Percentiles rank a stretch among this genome's conserved stretches.
phyloP scores from a whole-genome alignment of 805 yeast genomes.

The Kluyveromyces siamensis region DNA sequence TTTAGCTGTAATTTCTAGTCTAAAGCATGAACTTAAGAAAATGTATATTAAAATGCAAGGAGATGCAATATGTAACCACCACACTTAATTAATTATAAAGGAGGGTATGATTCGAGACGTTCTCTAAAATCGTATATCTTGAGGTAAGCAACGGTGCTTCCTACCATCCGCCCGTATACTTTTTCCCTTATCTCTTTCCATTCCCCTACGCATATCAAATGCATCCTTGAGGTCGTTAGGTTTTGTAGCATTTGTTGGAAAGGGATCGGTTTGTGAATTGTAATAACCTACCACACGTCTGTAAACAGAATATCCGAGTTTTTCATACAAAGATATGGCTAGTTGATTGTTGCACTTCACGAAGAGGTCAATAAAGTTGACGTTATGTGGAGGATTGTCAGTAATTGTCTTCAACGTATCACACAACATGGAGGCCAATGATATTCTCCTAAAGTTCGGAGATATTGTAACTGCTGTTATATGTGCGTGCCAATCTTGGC shows the following conservation, averaged over 20 bases:
- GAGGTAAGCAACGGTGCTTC: conserved; percentile 50
- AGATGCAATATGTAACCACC: background rate
- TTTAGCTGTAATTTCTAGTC: conserved; percentile 6
- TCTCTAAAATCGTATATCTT: conserved; percentile 45
- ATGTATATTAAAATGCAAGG: conserved; percentile 4
- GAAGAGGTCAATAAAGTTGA: conserved; percentile 82
- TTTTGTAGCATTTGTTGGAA: conserved; percentile 32
- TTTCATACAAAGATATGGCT: conserved; percentile 77
- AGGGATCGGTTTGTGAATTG: conserved; percentile 43
- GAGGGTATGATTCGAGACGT: background rate
- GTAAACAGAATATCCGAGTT: conserved; percentile 75
- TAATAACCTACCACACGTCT: conserved; percentile 88
- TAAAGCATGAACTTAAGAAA: conserved; percentile 1
- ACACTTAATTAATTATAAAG: background rate
- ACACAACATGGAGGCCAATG: conserved; percentile 76
- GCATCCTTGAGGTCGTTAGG: conserved; percentile 72
- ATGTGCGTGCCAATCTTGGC: conserved; percentile 89
- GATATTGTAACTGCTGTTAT: conserved; percentile 92
- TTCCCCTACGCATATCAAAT: conserved; percentile 70
- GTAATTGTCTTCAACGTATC: conserved; percentile 63
- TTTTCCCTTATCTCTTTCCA: conserved; percentile 45
- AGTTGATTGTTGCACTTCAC: conserved; percentile 78
- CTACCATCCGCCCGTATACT: conserved; percentile 56
- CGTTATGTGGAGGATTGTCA: conserved; percentile 67
- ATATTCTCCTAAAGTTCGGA: conserved; percentile 72